A percentile compares a stretch with the other conserved stretches of the same genome.
Evolutionary conservation across 345 rosid species (phyloP).

Genomic region (Arabis hirsuta): DNA sequence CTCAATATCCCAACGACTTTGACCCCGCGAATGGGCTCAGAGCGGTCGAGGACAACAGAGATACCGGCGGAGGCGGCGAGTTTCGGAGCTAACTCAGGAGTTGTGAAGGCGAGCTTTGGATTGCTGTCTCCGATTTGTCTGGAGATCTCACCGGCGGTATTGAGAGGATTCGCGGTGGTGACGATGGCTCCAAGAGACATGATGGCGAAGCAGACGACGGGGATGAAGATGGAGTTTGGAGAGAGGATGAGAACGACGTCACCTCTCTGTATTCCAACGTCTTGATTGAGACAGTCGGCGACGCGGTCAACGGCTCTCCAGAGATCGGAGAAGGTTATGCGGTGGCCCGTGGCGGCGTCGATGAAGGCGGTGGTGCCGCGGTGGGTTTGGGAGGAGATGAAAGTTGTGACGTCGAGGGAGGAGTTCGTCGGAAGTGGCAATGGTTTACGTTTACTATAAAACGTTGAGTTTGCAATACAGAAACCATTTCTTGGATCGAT

Average conservation of each 20-base stretch:
- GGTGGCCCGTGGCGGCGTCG: neutral
- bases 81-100: neutral
- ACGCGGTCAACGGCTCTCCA: conserved; percentile 46
- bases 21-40: neutral
- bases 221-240: conserved; percentile 77
- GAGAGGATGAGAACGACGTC: conserved; percentile 71
- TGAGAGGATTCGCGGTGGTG: conserved; percentile 11
- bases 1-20: neutral
- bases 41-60: neutral
- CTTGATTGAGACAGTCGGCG: conserved; percentile 47
- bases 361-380: conserved; percentile 4
- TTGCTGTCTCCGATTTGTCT: neutral
- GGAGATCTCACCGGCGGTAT: neutral
- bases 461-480: neutral
- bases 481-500: neutral
- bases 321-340: neutral
- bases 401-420: neutral
- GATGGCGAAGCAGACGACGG: conserved; percentile 49
- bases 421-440: neutral
- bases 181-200: conserved; percentile 6
- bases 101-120: neutral
- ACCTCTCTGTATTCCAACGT: conserved; percentile 68
- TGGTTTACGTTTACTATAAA: neutral
- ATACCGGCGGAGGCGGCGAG: neutral
- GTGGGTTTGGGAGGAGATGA: neutral